A percentile compares a stretch with the other conserved stretches of the same genome.
These are phyloP conservation scores for Fusarium sarcochroum DNA, from an alignment of 2,329 filamentous ascomycete genomes.

Conservation along the genomic window DNA sequence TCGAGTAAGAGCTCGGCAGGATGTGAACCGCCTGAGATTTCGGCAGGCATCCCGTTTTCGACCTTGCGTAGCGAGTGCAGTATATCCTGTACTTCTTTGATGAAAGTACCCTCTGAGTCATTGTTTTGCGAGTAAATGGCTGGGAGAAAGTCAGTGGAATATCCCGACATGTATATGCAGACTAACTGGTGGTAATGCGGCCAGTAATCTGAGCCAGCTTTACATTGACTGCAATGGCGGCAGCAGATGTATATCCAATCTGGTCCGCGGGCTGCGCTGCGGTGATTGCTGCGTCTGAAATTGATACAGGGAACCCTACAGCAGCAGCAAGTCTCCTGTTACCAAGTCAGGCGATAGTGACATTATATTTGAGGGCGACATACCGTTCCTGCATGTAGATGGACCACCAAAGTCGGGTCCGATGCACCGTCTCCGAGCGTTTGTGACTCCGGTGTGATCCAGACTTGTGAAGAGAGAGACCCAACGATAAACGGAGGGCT, in stretches of 20 bases:
- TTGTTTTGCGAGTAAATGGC: slow-evolving; percentile 34
- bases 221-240: slow-evolving; percentile 29
- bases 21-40: slow-evolving; percentile 18
- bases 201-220: slow-evolving; percentile 28
- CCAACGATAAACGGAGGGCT: slow-evolving; percentile 18
- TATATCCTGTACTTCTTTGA: slow-evolving; percentile 33
- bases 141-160: background rate
- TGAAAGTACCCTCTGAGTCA: slow-evolving; percentile 17
- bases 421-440: slow-evolving; percentile 31
- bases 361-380: background rate
- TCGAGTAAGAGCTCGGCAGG: background rate
- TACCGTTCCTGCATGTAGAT: slow-evolving; percentile 38
- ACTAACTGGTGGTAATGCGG: slow-evolving; percentile 29
- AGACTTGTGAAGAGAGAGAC: slow-evolving; percentile 6
- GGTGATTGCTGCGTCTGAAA: slow-evolving; percentile 29
- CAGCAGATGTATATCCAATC: slow-evolving; percentile 27
- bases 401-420: slow-evolving; percentile 32
- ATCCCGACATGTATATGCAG: background rate
- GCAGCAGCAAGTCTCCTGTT: slow-evolving; percentile 34
- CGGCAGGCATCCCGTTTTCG: slow-evolving; percentile 27
- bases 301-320: slow-evolving; percentile 26
- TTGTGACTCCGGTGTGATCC: slow-evolving; percentile 20
- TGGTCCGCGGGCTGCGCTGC: slow-evolving; percentile 19
- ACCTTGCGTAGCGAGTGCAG: slow-evolving; percentile 30
- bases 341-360: background rate